Base-by-base conservation (phyloP, 2,329 filamentous ascomycete genomes). In the Orbilia brochopaga region DNA sequence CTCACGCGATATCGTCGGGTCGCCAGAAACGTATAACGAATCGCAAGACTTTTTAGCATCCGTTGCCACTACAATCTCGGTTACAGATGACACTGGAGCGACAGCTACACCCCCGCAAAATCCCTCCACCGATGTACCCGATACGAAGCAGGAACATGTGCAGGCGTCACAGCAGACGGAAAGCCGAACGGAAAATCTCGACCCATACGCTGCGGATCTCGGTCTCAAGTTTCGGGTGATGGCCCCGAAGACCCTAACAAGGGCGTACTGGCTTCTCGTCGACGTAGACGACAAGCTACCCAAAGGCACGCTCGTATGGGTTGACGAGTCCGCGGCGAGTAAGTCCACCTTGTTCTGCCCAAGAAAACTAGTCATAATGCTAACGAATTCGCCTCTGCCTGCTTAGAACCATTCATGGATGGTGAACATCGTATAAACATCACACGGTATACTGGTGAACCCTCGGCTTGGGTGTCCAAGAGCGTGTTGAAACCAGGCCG, bases 271-370 rank as follows among this genome's bases (percentile, higher is more conserved):
- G 17, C 51, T 72, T n/a, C 64, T 56, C 2, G 23, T 50, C 35
- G 42, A 60, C 37, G 44, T 57, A 30, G 56, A 65, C 21, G 42
- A 35, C 17, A 40, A 52, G 19, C 17, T 72, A n/a, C 21, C 51
- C n/a, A 27, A 21, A 1, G 67, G 67, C 5, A 65, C 67, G n/a
- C 55, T 72, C 52, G 67, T 72, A 8, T 72, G 67, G 67, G 54
- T 64, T 6, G 44, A 72, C 19, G 67, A 65, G 44, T 64, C 67
- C 10, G 60, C 23, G 24, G 55, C 67, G 15, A 72, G 67, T 72
- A 61, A 52, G 67, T 60, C 17, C 4, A 48, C 21, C 4, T 17
- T 19, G 10, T 27, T 6, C 19, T 23, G 23, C 27, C 5, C 13
- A 51, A 15, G 27, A 7, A 6, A 8, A 42, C 17, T 1, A 19